Evolutionary conservation across 768 basidiomycete genomes (phyloP).

Genomic region (Cystofilobasidium capitatum): DNA sequence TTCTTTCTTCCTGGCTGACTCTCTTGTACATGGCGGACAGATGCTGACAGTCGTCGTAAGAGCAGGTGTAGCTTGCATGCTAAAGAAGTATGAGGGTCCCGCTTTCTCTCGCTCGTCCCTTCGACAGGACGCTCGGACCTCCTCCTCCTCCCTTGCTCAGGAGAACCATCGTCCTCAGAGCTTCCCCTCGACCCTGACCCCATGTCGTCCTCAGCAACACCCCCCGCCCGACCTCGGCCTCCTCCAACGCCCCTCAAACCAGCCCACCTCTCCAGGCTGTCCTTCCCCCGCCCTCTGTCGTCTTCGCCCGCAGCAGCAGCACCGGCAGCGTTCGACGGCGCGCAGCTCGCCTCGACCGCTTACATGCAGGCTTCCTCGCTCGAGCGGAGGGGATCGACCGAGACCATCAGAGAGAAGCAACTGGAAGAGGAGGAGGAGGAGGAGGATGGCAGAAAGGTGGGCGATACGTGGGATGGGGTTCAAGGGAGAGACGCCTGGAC

Average conservation of each 20-base stretch:
- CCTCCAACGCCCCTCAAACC: conserved; percentile 8
- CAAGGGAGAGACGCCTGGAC: conserved; percentile 18
- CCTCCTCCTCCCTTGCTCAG: no score
- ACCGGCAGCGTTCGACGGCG: conserved; percentile 13
- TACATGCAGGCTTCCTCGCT: neutral
- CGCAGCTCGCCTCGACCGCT: neutral
- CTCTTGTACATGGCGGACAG: no score
- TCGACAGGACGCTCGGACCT: no score
- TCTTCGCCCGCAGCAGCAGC: neutral
- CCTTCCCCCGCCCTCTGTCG: neutral
- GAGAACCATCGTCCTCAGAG: no score
- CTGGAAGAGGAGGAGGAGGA: neutral
- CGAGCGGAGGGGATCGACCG: neutral
- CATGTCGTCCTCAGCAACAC: neutral
- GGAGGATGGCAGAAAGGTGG: neutral
- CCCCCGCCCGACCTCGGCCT: neutral
- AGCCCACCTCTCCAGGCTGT: conserved; percentile 11
- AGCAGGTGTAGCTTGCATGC: no score
- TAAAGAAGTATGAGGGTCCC: no score
- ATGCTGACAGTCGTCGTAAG: no score
- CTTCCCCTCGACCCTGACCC: neutral
- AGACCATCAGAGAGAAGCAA: neutral
- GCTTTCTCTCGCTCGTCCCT: no score
- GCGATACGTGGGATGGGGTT: neutral
- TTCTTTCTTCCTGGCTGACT: no score